Percentiles rank a stretch among this genome's conserved stretches.
phyloP scores from a whole-genome alignment of 805 yeast species.

The Ogataea nonfermentans region DNA sequence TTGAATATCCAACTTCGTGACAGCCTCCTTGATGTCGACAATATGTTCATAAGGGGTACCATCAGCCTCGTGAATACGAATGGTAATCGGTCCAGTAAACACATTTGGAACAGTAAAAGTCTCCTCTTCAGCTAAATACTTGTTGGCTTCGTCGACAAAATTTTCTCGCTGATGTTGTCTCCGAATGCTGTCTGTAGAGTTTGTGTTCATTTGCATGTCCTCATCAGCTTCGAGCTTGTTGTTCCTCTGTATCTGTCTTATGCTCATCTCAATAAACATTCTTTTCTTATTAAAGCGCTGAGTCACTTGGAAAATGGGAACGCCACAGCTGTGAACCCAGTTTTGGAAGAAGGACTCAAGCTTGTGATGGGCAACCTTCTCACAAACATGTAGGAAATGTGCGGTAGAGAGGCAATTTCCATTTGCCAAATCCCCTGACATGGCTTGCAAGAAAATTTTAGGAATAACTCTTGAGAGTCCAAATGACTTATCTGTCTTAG shows the following conservation, averaged over 20 bases:
- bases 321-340: slow-evolving; percentile 90
- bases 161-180: slow-evolving; percentile 32
- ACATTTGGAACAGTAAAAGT: slow-evolving; percentile 45
- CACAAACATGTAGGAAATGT: slow-evolving; percentile 93
- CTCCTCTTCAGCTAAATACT: slow-evolving; percentile 42
- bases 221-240: slow-evolving; percentile 30
- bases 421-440: slow-evolving; percentile 87
- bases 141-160: slow-evolving; percentile 46
- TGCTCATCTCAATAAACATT: slow-evolving; percentile 91
- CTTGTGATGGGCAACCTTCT: slow-evolving; percentile 84
- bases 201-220: slow-evolving; percentile 16
- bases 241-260: slow-evolving; percentile 80
- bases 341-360: slow-evolving; percentile 83
- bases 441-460: slow-evolving; percentile 85
- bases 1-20: slow-evolving; percentile 87
- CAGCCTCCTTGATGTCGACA: slow-evolving; percentile 81
- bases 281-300: slow-evolving; percentile 93
- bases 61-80: slow-evolving; percentile 95
- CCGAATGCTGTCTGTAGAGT: slow-evolving; percentile 14
- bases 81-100: slow-evolving; percentile 94
- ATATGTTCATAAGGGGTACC: slow-evolving; percentile 99
- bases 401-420: slow-evolving; percentile 71
- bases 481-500: slow-evolving; percentile 91
- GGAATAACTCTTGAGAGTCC: slow-evolving; percentile 92
- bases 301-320: slow-evolving; percentile 83